Conservation (phyloP, 2,329 filamentous ascomycete species). For the Phyllosticta citribraziliensis region DNA sequence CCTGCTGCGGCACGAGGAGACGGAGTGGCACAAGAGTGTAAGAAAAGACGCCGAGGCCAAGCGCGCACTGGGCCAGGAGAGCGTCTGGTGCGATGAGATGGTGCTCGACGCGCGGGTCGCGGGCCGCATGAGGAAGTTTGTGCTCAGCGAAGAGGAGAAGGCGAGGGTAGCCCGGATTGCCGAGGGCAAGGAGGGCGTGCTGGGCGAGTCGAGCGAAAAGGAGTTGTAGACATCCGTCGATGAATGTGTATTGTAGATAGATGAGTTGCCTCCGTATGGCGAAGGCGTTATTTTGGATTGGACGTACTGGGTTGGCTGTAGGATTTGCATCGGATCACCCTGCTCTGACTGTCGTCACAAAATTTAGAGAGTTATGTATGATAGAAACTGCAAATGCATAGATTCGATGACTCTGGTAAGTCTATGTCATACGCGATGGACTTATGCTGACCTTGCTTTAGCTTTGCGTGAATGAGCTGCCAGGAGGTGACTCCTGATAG, state of each 20-base stretch:
- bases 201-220: not conserved
- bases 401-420: not conserved
- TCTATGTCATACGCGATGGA: not conserved
- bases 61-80: conserved; percentile 40
- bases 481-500: no score
- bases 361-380: not conserved
- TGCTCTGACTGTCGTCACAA: not conserved
- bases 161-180: conserved; percentile 50
- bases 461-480: no score
- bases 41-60: conserved; percentile 42
- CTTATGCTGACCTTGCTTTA: not conserved
- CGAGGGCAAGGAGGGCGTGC: conserved; percentile 42
- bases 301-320: not conserved
- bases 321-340: not conserved
- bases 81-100: conserved; percentile 65
- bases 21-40: conserved; percentile 74
- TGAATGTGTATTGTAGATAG: not conserved
- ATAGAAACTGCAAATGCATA: not conserved
- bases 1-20: conserved; percentile 61
- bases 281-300: not conserved
- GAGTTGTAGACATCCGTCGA: not conserved
- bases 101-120: conserved; percentile 68
- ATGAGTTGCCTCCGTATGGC: not conserved
- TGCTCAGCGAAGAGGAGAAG: conserved; percentile 60
- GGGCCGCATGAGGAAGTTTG: conserved; percentile 70